phyloP scores from a whole-genome alignment of 331 rosid genomes.

The Arachis monticola region DNA sequence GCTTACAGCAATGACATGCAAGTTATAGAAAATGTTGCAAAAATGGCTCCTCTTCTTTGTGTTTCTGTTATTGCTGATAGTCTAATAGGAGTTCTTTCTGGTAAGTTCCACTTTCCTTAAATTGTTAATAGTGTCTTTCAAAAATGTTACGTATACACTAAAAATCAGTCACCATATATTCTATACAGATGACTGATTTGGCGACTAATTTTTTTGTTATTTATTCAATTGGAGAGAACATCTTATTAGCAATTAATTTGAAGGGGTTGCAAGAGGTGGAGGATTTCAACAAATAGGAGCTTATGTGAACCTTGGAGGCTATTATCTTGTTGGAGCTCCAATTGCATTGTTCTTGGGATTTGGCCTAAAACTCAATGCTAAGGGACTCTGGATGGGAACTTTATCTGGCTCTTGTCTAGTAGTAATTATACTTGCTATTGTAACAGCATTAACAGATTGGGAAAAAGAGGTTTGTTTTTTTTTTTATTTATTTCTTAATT shows the following conservation, averaged over 20 bases:
- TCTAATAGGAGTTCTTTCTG: slow-evolving; percentile 54
- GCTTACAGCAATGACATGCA: slow-evolving; percentile 62
- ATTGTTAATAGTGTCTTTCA: no score
- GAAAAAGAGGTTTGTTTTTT: slow-evolving; percentile 54
- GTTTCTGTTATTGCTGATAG: slow-evolving; percentile 54
- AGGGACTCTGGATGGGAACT: slow-evolving; percentile 66
- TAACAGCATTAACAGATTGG: slow-evolving; percentile 57
- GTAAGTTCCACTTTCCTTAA: slow-evolving; percentile 34
- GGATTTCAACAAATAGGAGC: slow-evolving; percentile 61
- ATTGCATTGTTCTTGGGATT: slow-evolving; percentile 49
- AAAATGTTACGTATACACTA: no score
- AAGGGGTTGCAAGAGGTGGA: slow-evolving; percentile 64
- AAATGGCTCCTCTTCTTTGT: slow-evolving; percentile 61
- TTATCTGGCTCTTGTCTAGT: slow-evolving; percentile 46
- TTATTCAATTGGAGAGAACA: no score
- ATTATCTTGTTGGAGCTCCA: slow-evolving; percentile 58
- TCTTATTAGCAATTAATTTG: neutral
- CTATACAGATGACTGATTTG: no score
- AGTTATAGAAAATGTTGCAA: slow-evolving; percentile 48
- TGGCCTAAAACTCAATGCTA: slow-evolving; percentile 39
- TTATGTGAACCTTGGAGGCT: slow-evolving; percentile 58
- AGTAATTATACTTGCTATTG: slow-evolving; percentile 37
- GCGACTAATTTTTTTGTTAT: no score
- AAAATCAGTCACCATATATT: no score
- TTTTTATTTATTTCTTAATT: neutral